phyloP scores from a whole-genome alignment of 495 filamentous ascomycete genomes.

The Penicillium tannophilum region DNA sequence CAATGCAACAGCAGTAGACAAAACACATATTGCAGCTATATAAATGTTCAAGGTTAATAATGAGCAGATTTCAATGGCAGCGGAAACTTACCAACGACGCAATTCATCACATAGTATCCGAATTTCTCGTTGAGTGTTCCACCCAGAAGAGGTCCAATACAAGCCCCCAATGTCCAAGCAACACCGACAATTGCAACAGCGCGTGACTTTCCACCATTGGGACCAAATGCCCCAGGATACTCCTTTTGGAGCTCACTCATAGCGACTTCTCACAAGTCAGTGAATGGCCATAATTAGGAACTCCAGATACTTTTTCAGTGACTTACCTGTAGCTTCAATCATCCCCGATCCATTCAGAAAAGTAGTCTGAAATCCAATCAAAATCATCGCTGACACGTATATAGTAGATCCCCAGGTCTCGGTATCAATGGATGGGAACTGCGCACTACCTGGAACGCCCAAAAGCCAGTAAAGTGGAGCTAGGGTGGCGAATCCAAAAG shows the following conservation, averaged over 20 bases:
- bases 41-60: background rate
- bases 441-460: constrained; percentile 13
- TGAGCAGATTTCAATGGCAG: background rate
- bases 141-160: background rate
- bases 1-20: background rate
- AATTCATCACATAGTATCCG: constrained; percentile 11
- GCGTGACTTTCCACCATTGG: constrained; percentile 8
- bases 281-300: background rate
- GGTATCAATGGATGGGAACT: background rate
- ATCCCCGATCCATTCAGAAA: background rate
- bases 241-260: background rate
- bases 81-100: constrained; percentile 8
- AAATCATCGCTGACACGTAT: background rate
- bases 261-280: background rate
- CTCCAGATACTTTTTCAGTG: too few relatives aligned
- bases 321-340: constrained; percentile 6
- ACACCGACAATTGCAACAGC: constrained; percentile 1
- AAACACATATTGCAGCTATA: background rate
- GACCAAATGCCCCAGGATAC: constrained; percentile 2
- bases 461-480: constrained; percentile 12
- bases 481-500: constrained; percentile 6
- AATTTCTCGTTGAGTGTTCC: background rate
- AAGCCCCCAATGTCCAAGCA: background rate
- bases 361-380: background rate
- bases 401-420: background rate